Evolutionary conservation across 2,329 filamentous ascomycete genomes (phyloP).

Genomic region (Fusarium marasasianum): DNA sequence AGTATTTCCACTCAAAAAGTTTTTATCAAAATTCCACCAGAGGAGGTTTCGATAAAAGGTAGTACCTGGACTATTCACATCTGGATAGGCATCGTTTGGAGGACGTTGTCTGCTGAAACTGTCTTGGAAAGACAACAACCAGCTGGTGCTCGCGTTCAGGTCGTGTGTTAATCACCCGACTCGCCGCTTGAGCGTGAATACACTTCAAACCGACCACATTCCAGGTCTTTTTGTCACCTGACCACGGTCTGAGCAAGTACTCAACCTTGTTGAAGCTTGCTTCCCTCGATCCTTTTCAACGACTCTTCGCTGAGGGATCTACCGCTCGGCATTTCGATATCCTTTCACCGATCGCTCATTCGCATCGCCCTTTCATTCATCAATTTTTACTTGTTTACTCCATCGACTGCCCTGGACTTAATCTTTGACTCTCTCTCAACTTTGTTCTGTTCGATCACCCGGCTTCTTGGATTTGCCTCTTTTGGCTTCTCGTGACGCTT

Average conservation of each 20-base stretch:
- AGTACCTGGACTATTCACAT: conserved; percentile 28
- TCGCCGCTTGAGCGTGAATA: conserved; percentile 39
- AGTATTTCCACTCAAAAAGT: conserved; percentile 30
- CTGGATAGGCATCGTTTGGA: conserved; percentile 36
- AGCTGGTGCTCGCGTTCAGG: conserved; percentile 40
- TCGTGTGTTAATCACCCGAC: conserved; percentile 39
- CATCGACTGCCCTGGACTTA: conserved; percentile 35
- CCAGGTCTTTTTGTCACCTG: conserved; percentile 25
- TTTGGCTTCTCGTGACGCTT: conserved; percentile 26
- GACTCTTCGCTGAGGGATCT: conserved; percentile 5
- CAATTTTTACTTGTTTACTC: conserved; percentile 26
- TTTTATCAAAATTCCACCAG: conserved; percentile 37
- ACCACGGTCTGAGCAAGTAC: conserved; percentile 18
- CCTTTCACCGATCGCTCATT: conserved; percentile 24
- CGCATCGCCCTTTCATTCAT: conserved; percentile 41
- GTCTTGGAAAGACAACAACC: conserved; percentile 34
- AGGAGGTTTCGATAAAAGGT: conserved; percentile 24
- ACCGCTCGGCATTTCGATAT: conserved; percentile 20
- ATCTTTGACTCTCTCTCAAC: conserved; percentile 33
- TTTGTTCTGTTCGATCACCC: conserved; percentile 22
- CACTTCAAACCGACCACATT: conserved; percentile 11
- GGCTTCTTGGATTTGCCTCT: conserved; percentile 42
- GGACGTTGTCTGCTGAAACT: conserved; percentile 31
- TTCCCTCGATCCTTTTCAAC: conserved; percentile 22
- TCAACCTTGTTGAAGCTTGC: conserved; percentile 22